A percentile compares a stretch with the other conserved stretches of the same genome.
Evolutionary conservation across 192 early-diverging fungal species (phyloP).

Genomic region (Podochytrium sp.): DNA sequence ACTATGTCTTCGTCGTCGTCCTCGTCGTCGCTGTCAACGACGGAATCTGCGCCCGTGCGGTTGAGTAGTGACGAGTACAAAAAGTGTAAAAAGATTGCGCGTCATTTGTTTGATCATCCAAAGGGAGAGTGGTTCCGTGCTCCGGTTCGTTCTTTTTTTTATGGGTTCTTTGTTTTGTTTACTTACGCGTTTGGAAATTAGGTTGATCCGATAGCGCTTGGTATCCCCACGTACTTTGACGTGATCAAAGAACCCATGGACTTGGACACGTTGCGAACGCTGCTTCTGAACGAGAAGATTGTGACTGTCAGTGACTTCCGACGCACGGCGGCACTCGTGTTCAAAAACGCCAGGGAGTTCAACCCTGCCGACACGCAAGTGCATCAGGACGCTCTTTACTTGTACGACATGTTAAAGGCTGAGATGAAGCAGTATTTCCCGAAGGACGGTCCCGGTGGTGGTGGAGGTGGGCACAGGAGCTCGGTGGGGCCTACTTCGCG

Average conservation of each 20-base stretch:
- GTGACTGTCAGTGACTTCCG: constrained; percentile 64
- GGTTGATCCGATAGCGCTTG: constrained; percentile 81
- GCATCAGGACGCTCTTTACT: constrained; percentile 57
- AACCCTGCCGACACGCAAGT: constrained; percentile 75
- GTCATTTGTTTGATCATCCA: constrained; percentile 25
- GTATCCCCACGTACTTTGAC: constrained; percentile 83
- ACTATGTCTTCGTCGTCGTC: neutral
- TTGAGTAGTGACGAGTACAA: constrained; percentile 27
- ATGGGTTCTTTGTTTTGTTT: constrained; percentile 3
- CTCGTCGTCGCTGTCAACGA: neutral
- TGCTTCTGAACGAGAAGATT: constrained; percentile 69
- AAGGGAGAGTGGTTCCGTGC: constrained; percentile 42
- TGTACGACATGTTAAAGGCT: constrained; percentile 44
- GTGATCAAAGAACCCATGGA: constrained; percentile 92
- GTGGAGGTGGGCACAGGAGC: neutral
- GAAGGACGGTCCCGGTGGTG: neutral
- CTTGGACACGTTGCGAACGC: constrained; percentile 72
- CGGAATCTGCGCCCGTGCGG: neutral
- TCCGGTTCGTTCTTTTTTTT: constrained; percentile 25
- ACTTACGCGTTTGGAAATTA: constrained; percentile 41
- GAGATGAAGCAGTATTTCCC: constrained; percentile 4
- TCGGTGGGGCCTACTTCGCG: too few species aligned
- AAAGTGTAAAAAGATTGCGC: constrained; percentile 38
- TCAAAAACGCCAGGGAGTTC: constrained; percentile 57
- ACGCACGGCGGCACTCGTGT: constrained; percentile 65